Percentiles rank a stretch among this genome's conserved stretches.
Conservation (phyloP, 495 filamentous ascomycete species). For the Xylaria flabelliformis region DNA sequence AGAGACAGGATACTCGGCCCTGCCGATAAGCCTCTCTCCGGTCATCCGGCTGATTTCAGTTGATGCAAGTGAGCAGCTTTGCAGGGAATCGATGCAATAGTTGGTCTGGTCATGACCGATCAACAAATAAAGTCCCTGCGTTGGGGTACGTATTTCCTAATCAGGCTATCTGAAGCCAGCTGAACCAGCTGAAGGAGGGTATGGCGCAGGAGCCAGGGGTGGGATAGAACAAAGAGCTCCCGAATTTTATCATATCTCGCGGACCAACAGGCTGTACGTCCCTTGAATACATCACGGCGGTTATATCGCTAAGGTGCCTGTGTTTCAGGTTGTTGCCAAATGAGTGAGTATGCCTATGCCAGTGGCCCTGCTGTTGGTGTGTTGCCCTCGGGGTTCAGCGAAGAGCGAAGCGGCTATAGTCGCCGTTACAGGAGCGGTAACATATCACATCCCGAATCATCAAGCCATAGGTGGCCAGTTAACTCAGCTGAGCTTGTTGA, state of each 20-base stretch:
- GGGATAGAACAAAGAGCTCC: neutral
- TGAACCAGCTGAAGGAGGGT: slow-evolving; percentile 11
- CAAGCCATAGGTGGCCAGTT: neutral
- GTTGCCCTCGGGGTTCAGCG: neutral
- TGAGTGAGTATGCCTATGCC: neutral
- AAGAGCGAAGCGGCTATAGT: slow-evolving; percentile 1
- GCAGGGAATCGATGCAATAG: neutral
- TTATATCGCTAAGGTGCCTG: neutral
- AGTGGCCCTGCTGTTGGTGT: neutral
- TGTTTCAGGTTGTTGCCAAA: neutral
- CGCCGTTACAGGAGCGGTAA: neutral
- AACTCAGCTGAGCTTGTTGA: slow-evolving; percentile 3
- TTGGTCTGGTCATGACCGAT: slow-evolving; percentile 26
- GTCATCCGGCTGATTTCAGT: neutral
- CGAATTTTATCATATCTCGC: neutral
- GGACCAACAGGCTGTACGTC: neutral
- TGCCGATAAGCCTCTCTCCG: neutral
- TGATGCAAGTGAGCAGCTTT: slow-evolving; percentile 1
- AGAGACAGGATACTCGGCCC: neutral
- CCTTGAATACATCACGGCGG: neutral
- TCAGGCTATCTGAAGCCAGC: slow-evolving; percentile 6
- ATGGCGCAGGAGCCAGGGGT: neutral
- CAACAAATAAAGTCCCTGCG: slow-evolving; percentile 1
- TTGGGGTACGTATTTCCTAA: slow-evolving; percentile 6
- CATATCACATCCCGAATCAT: neutral